Evolutionary conservation across 208 protist species (phyloP).

Genomic region (Jaenimonas drosophilae): DNA sequence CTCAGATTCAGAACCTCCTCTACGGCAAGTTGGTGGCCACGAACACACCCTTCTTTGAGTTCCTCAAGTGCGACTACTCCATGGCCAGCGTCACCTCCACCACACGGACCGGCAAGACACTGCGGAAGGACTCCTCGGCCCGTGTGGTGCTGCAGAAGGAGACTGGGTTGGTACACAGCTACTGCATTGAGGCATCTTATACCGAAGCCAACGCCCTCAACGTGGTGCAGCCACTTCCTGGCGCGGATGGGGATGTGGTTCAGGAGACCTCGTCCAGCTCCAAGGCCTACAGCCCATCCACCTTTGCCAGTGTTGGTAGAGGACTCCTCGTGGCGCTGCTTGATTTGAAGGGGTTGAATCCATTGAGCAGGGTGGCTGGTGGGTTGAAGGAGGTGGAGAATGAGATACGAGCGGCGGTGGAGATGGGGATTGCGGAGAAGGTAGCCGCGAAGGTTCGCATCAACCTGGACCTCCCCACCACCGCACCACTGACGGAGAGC

Average conservation of each 20-base stretch:
- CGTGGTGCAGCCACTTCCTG: conserved; percentile 18
- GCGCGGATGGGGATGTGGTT: conserved; percentile 17
- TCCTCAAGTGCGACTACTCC: conserved; percentile 85
- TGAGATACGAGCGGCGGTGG: conserved; percentile 62
- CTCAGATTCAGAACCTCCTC: conserved; percentile 71
- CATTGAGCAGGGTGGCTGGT: conserved; percentile 40
- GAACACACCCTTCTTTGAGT: conserved; percentile 89
- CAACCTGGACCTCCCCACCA: too few species aligned
- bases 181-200: conserved; percentile 89
- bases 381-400: conserved; percentile 31
- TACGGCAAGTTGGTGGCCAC: conserved; percentile 82
- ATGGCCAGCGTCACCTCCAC: conserved; percentile 83
- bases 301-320: conserved; percentile 66
- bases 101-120: conserved; percentile 73
- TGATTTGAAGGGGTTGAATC: conserved; percentile 77
- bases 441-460: too few species aligned
- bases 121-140: conserved; percentile 84
- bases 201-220: conserved; percentile 61
- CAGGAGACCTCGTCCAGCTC: too few species aligned
- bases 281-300: conserved; percentile 36
- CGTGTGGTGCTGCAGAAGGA: conserved; percentile 74
- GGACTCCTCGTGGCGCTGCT: conserved; percentile 63
- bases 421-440: conserved; percentile 56
- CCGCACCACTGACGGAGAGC: too few species aligned
- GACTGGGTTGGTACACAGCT: conserved; percentile 73